A percentile compares a stretch with the other conserved stretches of the same genome.
phyloP scores from a whole-genome alignment of 129 eudicot species.

The Centrapalus pauciflorus region DNA sequence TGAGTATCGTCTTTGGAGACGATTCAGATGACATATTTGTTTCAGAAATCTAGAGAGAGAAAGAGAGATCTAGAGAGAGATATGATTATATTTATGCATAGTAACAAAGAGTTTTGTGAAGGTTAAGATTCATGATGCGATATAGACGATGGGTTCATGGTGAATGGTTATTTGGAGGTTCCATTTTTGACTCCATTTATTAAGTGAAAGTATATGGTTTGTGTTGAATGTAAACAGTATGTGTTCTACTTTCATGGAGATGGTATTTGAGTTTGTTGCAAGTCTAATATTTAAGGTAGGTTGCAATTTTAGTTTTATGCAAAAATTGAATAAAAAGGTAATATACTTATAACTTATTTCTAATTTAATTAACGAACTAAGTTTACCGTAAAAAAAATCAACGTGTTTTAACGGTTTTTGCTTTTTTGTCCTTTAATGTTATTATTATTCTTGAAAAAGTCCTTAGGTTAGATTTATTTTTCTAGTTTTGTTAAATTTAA shows the following conservation, averaged over 20 bases:
- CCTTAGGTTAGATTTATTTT: too few species aligned
- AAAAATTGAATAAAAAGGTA: too few species aligned
- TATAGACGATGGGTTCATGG: constrained; percentile 28
- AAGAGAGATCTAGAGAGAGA: neutral
- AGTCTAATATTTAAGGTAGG: neutral
- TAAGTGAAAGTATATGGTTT: constrained; percentile 19
- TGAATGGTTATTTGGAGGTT: constrained; percentile 22
- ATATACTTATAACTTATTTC: too few species aligned
- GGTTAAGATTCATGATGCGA: constrained; percentile 28
- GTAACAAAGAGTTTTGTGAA: constrained; percentile 6
- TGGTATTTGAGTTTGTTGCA: constrained; percentile 16
- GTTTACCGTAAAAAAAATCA: too few species aligned
- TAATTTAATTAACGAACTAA: too few species aligned
- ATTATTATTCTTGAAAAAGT: too few species aligned
- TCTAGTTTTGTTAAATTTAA: too few species aligned
- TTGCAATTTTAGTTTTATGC: too few species aligned
- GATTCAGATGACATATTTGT: constrained; percentile 26
- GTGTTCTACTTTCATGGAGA: constrained; percentile 16
- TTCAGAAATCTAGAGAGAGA: neutral
- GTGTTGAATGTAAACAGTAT: constrained; percentile 9
- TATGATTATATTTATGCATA: neutral
- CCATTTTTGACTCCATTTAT: constrained; percentile 31
- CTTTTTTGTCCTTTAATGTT: too few species aligned
- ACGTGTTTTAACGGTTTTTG: too few species aligned
- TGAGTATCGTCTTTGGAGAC: constrained; percentile 39